Percentiles rank a stretch among this genome's conserved stretches.
phyloP scores from a whole-genome alignment of 164 flowering plant genomes.

The Litsea cubeba region DNA sequence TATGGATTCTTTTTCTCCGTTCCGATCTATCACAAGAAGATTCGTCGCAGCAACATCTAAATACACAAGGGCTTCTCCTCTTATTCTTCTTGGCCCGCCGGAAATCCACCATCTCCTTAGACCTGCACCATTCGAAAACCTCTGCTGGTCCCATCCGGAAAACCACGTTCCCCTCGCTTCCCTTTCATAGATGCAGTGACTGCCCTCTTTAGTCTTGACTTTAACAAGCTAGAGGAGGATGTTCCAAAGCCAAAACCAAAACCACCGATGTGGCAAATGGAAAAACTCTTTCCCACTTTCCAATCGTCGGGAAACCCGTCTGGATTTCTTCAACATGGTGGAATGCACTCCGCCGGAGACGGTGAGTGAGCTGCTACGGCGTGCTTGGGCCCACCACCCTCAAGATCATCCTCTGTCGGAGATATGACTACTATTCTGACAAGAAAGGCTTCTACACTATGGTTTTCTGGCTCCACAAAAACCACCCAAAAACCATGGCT shows the following conservation, averaged over 20 bases:
- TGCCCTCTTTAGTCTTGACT: not conserved
- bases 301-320: constrained; percentile 47
- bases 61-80: not conserved
- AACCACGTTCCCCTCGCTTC: not conserved
- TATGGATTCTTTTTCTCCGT: too few species aligned
- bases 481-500: constrained; percentile 39
- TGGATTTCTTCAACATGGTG: constrained; percentile 62
- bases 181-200: constrained; percentile 6
- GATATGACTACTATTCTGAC: constrained; percentile 35
- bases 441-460: constrained; percentile 34
- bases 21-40: too few species aligned
- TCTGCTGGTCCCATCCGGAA: too few species aligned
- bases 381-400: constrained; percentile 47
- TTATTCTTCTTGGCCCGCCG: not conserved
- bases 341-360: constrained; percentile 33
- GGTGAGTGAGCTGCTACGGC: constrained; percentile 18
- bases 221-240: not conserved
- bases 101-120: not conserved
- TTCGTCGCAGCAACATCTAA: too few species aligned
- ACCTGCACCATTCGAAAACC: not conserved
- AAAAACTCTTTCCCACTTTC: constrained; percentile 38
- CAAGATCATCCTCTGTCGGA: constrained; percentile 46
- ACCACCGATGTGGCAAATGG: constrained; percentile 31
- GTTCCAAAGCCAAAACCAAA: not conserved
- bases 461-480: constrained; percentile 34